phyloP scores from a whole-genome alignment of 805 yeast species.

The Spathaspora boniae region DNA sequence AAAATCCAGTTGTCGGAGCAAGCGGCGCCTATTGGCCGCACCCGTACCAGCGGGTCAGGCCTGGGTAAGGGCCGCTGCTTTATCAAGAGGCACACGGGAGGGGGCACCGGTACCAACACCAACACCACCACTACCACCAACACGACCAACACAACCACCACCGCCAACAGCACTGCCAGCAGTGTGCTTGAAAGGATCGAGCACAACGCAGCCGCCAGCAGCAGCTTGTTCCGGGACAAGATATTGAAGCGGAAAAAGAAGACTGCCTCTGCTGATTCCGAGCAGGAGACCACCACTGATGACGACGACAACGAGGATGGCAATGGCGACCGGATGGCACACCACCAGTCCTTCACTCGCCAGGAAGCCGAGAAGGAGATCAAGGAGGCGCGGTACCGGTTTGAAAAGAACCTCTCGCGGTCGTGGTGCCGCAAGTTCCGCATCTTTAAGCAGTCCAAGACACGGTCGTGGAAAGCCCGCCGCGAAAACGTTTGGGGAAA shows the following conservation, averaged over 20 bases:
- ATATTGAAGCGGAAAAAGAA: constrained; percentile 6
- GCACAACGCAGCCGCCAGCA: background rate
- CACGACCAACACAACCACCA: background rate
- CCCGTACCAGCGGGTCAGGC: background rate
- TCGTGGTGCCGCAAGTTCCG: constrained; percentile 34
- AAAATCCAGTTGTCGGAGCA: constrained; percentile 9
- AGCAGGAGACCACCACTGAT: constrained; percentile 1
- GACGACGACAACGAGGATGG: constrained; percentile 2
- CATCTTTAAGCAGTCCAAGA: constrained; percentile 21
- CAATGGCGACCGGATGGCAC: background rate
- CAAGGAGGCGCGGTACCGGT: constrained; percentile 20
- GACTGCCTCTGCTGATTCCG: constrained; percentile 1
- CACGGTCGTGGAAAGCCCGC: constrained; percentile 23
- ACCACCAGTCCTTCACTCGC: constrained; percentile 4
- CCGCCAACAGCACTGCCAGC: background rate
- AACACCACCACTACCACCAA: background rate
- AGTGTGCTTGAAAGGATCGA: constrained; percentile 1
- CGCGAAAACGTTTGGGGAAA: constrained; percentile 30
- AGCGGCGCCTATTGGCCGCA: constrained; percentile 3
- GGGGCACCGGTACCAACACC: background rate
- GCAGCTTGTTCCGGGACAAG: constrained; percentile 7
- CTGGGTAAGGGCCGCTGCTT: background rate
- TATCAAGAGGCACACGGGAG: background rate
- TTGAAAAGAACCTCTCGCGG: constrained; percentile 25
- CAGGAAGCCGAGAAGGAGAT: constrained; percentile 27